These are phyloP conservation scores for Mariannaea elegans DNA, from an alignment of 2,329 filamentous ascomycete genomes.

Conservation along the genomic window DNA sequence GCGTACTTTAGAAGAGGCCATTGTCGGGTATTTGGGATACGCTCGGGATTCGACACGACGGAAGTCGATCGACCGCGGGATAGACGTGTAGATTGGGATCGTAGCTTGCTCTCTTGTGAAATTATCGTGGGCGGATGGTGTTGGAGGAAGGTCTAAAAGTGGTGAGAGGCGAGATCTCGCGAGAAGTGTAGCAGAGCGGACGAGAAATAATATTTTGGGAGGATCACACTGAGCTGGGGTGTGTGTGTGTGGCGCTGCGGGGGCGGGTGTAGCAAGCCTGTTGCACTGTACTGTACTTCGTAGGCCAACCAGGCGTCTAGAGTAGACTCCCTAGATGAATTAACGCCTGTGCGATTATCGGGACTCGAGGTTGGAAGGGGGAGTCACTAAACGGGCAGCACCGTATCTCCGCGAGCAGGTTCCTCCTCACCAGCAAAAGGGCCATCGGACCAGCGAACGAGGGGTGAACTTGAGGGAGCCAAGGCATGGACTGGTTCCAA, in stretches of 20 bases:
- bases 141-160: slow-evolving; percentile 27
- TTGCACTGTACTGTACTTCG: slow-evolving; percentile 22
- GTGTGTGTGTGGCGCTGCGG: slow-evolving; percentile 43
- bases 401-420: slow-evolving; percentile 20
- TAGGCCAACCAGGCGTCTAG: no score
- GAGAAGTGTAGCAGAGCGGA: slow-evolving; percentile 41
- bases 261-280: slow-evolving; percentile 33
- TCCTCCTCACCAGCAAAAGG: slow-evolving; percentile 1
- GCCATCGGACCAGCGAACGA: slow-evolving; percentile 29
- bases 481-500: slow-evolving; percentile 39
- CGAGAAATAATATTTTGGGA: slow-evolving; percentile 54
- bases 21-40: slow-evolving; percentile 54
- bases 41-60: slow-evolving; percentile 47
- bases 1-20: slow-evolving; percentile 71
- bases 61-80: slow-evolving; percentile 44
- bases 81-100: slow-evolving; percentile 34
- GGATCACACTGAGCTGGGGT: slow-evolving; percentile 39
- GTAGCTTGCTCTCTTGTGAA: slow-evolving; percentile 29
- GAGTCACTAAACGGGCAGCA: neutral
- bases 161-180: slow-evolving; percentile 38
- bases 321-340: no score
- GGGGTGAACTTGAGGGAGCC: slow-evolving; percentile 33
- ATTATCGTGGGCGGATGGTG: slow-evolving; percentile 27
- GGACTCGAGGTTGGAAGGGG: slow-evolving; percentile 19
- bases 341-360: slow-evolving; percentile 45